Base-by-base conservation (phyloP, 768 basidiomycete species). In the Grammothele lineata region DNA sequence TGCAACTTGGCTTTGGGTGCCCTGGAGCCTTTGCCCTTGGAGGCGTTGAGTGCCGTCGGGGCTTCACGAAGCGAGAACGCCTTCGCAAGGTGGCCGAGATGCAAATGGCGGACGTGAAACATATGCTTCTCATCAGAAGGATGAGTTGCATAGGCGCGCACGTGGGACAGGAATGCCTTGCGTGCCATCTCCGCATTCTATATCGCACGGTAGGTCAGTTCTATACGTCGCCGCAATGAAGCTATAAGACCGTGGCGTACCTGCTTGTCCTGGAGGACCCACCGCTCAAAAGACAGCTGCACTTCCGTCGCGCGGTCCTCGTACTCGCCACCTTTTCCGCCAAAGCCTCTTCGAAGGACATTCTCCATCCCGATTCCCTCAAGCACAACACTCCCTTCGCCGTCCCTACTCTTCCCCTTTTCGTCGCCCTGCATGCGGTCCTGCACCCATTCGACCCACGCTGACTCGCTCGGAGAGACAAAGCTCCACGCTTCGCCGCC, bases 141-240 rank as follows among this genome's bases (percentile, higher is more conserved):
- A 68, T 99, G 96, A 0, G 96, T 99, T 24, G 96, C 87, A 65
- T 98, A 99, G 0, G 96, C 96, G 44, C 95, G 80, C 72, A 97
- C 83, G 64, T 95, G 92, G 0, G 95, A 96, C 27, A 81, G 73
- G 69, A 86, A 99, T 0, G 93, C 96, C 57, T 77, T 85, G 23
- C 90, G 80, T 15, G 96, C 92, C 14, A 85, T 62, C 12, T 74
- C 72, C 11, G 81, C 72, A 59, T 94, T 85, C 96, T 98, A 50
- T 2, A 49, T 41, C 43, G 12, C 47, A 14, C 17, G 9, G 37
- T 40, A 24, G 14, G 34, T 59, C 23, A 26, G 34, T 8, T n/a
- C 21, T n/a, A 34, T 9, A 10, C 9, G 23, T 1, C 18, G 11
- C 9, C 9, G 24, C 7, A 11, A 19, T 27, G 25, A 38, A 0